These are phyloP conservation scores for Morella rubra DNA, from an alignment of 306 rosid genomes.

Conservation along the genomic window DNA sequence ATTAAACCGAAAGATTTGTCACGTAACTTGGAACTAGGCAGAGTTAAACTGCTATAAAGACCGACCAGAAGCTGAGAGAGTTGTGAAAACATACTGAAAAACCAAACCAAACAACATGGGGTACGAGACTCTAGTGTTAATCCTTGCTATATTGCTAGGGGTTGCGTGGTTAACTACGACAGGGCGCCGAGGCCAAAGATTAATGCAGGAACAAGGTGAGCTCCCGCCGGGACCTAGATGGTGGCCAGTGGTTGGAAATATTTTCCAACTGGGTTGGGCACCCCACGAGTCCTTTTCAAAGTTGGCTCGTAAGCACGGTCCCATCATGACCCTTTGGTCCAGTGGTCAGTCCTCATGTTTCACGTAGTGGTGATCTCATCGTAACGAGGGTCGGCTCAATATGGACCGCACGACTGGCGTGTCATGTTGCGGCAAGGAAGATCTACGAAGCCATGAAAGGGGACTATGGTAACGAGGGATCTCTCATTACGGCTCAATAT, in stretches of 20 bases:
- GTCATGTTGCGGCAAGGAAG: no score
- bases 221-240: conserved; percentile 86
- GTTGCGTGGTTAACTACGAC: conserved; percentile 14
- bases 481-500: conserved; percentile 67
- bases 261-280: conserved; percentile 58
- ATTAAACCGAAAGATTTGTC: neutral
- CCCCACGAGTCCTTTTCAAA: conserved; percentile 64
- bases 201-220: conserved; percentile 9
- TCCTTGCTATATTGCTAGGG: conserved; percentile 34
- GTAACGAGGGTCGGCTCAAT: no score
- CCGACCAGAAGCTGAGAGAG: neutral
- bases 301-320: conserved; percentile 60
- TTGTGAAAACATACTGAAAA: neutral
- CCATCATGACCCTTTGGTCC: conserved; percentile 81
- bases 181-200: conserved; percentile 16
- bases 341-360: no score
- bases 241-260: conserved; percentile 79
- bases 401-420: no score
- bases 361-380: conserved; percentile 80
- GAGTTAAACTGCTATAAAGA: neutral
- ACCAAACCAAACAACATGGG: conserved; percentile 30
- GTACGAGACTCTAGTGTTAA: conserved; percentile 20
- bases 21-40: neutral
- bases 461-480: conserved; percentile 52
- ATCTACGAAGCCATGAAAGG: conserved; percentile 86